Evolutionary conservation across 352 stramenopile genomes (phyloP).

Genomic region (Pythium sukuiense): DNA sequence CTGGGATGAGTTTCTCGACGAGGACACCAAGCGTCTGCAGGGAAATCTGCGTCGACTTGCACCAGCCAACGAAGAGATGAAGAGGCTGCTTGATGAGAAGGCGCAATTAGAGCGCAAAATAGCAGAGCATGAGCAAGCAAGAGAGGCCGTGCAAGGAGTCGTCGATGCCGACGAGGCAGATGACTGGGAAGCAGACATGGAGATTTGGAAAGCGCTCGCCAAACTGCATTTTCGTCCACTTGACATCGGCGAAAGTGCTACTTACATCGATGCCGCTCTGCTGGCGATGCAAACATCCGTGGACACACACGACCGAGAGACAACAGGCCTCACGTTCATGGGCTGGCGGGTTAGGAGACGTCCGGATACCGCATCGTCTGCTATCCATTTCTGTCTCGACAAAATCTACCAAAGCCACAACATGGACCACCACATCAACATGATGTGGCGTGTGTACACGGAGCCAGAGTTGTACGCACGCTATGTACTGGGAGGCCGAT

Average conservation of each 20-base stretch:
- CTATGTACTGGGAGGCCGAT: background rate
- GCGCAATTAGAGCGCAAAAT: background rate
- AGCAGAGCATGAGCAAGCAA: background rate
- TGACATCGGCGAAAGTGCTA: background rate
- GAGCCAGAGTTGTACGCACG: background rate
- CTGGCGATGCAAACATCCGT: background rate
- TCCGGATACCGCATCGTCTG: background rate
- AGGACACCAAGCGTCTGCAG: background rate
- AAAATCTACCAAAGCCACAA: conserved; percentile 10
- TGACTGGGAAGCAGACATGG: background rate
- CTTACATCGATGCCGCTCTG: background rate
- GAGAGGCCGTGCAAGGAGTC: background rate
- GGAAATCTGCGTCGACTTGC: background rate
- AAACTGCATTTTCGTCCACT: conserved; percentile 1
- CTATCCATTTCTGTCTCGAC: conserved; percentile 17
- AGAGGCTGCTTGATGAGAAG: background rate
- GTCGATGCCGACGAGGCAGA: background rate
- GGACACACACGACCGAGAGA: background rate
- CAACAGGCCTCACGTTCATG: conserved; percentile 11
- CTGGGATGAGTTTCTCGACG: background rate
- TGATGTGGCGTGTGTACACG: conserved; percentile 13
- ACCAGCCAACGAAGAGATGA: background rate
- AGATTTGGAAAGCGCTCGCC: background rate
- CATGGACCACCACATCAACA: background rate
- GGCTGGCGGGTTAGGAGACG: conserved; percentile 16